These are phyloP conservation scores for Paecilomyces niveus DNA, from an alignment of 2,329 filamentous ascomycete genomes.

Conservation along the genomic window DNA sequence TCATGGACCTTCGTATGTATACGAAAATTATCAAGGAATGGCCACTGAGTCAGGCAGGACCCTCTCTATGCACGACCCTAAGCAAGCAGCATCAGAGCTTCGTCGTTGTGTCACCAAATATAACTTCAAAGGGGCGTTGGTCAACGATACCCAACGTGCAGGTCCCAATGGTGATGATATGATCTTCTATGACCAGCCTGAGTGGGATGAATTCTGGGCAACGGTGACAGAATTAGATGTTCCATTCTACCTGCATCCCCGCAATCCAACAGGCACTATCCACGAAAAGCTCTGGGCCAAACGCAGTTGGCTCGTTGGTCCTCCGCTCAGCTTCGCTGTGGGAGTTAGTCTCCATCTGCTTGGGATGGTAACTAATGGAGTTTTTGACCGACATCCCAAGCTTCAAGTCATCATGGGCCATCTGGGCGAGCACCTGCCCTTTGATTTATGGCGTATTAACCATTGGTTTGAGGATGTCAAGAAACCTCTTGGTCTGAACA, in stretches of 20 bases:
- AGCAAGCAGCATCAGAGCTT: conserved; percentile 32
- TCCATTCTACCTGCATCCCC: conserved; percentile 58
- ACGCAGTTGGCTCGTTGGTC: conserved; percentile 54
- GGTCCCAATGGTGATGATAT: conserved; percentile 53
- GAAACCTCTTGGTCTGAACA: conserved; percentile 26
- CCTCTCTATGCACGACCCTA: conserved; percentile 34
- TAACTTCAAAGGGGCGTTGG: conserved; percentile 57
- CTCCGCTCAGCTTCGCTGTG: conserved; percentile 52
- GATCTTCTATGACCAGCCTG: conserved; percentile 57
- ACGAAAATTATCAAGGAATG: neutral
- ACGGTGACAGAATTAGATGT: conserved; percentile 54
- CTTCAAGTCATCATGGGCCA: conserved; percentile 44
- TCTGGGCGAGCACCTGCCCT: conserved; percentile 44
- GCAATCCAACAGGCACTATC: conserved; percentile 50
- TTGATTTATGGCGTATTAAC: conserved; percentile 44
- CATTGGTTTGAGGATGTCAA: conserved; percentile 35
- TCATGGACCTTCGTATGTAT: neutral
- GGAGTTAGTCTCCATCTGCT: conserved; percentile 54
- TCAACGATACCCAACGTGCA: conserved; percentile 56
- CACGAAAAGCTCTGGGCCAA: conserved; percentile 54
- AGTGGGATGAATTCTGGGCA: conserved; percentile 55
- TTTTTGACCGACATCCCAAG: conserved; percentile 43
- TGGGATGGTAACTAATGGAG: conserved; percentile 44
- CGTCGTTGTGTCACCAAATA: conserved; percentile 46
- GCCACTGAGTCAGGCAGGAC: conserved; percentile 14